Evolutionary conservation across 345 rosid species (phyloP).

Genomic region (Ricinus communis): DNA sequence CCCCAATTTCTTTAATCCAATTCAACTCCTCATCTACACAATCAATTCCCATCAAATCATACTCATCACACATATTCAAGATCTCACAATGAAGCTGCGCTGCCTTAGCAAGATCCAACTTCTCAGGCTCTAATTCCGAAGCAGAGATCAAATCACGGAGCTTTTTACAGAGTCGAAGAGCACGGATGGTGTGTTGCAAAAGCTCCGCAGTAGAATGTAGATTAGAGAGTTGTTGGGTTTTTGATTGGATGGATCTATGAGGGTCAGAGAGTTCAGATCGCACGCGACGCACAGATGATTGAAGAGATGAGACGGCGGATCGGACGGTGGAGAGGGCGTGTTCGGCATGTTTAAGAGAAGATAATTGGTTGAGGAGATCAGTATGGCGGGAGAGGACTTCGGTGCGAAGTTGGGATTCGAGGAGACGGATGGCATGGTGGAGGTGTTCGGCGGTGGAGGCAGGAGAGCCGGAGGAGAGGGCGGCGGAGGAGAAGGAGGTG

Average conservation of each 20-base stretch:
- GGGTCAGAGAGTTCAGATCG: constrained; percentile 94
- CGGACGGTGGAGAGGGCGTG: constrained; percentile 79
- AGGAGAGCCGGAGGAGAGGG: constrained; percentile 96
- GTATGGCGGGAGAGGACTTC: constrained; percentile 88
- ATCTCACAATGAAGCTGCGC: constrained; percentile 90
- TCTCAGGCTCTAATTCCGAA: constrained; percentile 60
- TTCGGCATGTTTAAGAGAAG: constrained; percentile 84
- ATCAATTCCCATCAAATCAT: constrained; percentile 68
- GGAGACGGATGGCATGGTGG: constrained; percentile 89
- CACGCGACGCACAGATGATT: constrained; percentile 71
- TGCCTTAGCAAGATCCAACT: constrained; percentile 86
- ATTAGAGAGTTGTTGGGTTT: constrained; percentile 67
- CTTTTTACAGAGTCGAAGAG: constrained; percentile 69
- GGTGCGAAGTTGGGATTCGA: constrained; percentile 85
- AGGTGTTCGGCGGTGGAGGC: constrained; percentile 99
- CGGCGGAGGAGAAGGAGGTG: constrained; percentile 86
- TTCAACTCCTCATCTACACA: constrained; percentile 72
- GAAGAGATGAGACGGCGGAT: constrained; percentile 83
- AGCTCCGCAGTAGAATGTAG: constrained; percentile 71
- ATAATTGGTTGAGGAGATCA: constrained; percentile 79
- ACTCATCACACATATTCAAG: constrained; percentile 69
- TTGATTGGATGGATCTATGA: constrained; percentile 58
- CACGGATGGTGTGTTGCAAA: constrained; percentile 78
- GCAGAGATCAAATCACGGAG: constrained; percentile 68
- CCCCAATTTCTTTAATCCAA: constrained; percentile 67